Conservation (phyloP, 768 basidiomycete genomes). For the Naganishia antarctica region DNA sequence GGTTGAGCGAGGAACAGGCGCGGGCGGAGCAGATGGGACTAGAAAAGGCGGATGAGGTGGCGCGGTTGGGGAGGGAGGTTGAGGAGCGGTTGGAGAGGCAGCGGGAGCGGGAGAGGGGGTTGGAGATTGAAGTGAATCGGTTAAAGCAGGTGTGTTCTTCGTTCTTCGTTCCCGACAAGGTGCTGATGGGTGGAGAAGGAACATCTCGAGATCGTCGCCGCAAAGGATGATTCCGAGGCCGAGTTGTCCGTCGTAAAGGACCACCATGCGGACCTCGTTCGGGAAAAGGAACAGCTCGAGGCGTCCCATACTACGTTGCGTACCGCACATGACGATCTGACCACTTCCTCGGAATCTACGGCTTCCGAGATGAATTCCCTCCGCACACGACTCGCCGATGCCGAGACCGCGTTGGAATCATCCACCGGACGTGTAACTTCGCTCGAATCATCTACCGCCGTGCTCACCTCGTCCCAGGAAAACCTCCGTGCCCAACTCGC, state of each 20-base stretch:
- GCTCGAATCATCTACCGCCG: not conserved
- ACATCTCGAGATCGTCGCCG: not conserved
- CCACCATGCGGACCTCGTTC: not conserved
- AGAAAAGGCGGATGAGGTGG: not conserved
- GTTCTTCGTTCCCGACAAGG: not conserved
- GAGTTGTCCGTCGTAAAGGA: not conserved
- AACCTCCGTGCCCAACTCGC: conserved; percentile 27
- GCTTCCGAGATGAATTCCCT: not conserved
- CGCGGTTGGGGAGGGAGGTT: not conserved
- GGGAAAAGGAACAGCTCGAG: not conserved
- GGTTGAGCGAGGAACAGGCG: conserved; percentile 7
- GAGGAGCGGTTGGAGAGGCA: conserved; percentile 28
- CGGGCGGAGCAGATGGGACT: too few species aligned
- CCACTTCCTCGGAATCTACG: not conserved
- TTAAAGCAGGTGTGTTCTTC: conserved; percentile 20
- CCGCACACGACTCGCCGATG: not conserved
- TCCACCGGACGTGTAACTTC: not conserved
- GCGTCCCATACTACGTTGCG: not conserved
- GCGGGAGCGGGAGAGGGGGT: conserved; percentile 23
- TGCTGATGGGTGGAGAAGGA: not conserved
- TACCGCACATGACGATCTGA: not conserved
- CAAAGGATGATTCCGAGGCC: not conserved
- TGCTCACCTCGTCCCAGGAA: not conserved
- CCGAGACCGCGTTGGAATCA: not conserved
- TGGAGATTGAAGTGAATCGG: conserved; percentile 27